Base-by-base conservation (phyloP, 1,284 basidiomycete genomes). In the Sanghuangporus sanghuang region DNA sequence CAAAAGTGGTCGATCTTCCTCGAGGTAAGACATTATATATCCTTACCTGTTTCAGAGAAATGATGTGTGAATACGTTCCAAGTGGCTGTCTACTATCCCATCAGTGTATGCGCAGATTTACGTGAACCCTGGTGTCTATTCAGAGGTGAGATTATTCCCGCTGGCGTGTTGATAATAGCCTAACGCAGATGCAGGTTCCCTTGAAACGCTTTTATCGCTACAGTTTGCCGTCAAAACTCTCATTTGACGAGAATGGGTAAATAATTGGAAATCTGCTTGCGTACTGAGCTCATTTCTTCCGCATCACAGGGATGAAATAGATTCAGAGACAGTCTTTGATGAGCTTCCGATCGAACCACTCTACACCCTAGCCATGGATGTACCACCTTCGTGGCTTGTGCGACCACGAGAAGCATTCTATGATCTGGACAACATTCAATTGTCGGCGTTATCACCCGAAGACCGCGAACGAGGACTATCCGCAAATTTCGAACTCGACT, bases 341-440 rank as follows among this genome's bases (percentile, higher is more conserved):
- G 79, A 79, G 63, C 76, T 90, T 56, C 80, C 90, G 38, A 71
- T 79, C 50, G 82, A 87, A 67, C 82, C 95, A 0, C 93, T 99
- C 65, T 92, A 96, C 68, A 99, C 96, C 0, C 82, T 99, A 8
- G 87, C 86, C 2, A 89, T 98, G 83, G 95, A 98, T 63, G 88
- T 94, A 1, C 92, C 93, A 2, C 82, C 87, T 0, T 85, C 95
- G 0, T 98, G 96, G 95, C 84, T 98, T 18, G 93, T 95, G 14
- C 90, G 94, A 56, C 95, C 96, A 0, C 85, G 85, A 23, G 87
- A 95, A 71, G 92, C 95, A 0, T 79, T 91, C 0, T 93, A 97
- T 68, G 96, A 99, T 73, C 85, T 99, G 27, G 97, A 99, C 78
- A 99, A 99, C 72, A 91, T 99, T 62, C 90, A 95, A 49, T 84